These are phyloP conservation scores for Abelmoschus esculentus DNA, from an alignment of 345 rosid genomes.

Conservation along the genomic window DNA sequence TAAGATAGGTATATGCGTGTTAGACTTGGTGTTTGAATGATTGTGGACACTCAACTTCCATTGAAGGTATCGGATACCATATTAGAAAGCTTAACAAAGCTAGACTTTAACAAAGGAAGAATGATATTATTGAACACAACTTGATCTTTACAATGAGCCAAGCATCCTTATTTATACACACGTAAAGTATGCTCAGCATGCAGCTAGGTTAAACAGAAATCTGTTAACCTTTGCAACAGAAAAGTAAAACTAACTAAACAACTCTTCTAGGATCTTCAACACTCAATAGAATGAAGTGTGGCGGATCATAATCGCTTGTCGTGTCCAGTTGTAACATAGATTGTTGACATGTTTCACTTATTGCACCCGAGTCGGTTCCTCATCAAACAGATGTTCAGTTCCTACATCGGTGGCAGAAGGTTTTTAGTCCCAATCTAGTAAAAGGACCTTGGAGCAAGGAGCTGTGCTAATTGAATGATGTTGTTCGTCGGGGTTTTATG, in stretches of 20 bases:
- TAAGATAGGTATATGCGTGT: constrained; percentile 17
- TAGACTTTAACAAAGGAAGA: too few species aligned
- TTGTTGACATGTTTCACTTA: not conserved
- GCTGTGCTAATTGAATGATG: constrained; percentile 22
- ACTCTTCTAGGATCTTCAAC: too few species aligned
- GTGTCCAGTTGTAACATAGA: not conserved
- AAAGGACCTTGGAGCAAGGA: constrained; percentile 59
- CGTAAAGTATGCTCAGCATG: too few species aligned
- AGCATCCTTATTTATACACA: too few species aligned
- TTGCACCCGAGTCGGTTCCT: constrained; percentile 29
- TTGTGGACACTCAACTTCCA: too few species aligned
- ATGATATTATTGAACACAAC: too few species aligned
- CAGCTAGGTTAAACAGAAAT: too few species aligned
- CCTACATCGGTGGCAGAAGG: constrained; percentile 58
- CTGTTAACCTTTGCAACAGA: too few species aligned
- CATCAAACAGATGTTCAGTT: constrained; percentile 45
- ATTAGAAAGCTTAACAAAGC: too few species aligned
- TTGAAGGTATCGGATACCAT: too few species aligned
- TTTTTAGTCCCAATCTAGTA: constrained; percentile 43
- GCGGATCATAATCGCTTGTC: not conserved
- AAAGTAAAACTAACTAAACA: too few species aligned
- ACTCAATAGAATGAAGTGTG: constrained; percentile 7
- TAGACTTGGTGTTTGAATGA: not conserved
- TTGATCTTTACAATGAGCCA: too few species aligned
- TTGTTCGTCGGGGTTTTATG: not conserved